phyloP scores from a whole-genome alignment of 176 grass and related monocot species.

The Paspalum notatum region DNA sequence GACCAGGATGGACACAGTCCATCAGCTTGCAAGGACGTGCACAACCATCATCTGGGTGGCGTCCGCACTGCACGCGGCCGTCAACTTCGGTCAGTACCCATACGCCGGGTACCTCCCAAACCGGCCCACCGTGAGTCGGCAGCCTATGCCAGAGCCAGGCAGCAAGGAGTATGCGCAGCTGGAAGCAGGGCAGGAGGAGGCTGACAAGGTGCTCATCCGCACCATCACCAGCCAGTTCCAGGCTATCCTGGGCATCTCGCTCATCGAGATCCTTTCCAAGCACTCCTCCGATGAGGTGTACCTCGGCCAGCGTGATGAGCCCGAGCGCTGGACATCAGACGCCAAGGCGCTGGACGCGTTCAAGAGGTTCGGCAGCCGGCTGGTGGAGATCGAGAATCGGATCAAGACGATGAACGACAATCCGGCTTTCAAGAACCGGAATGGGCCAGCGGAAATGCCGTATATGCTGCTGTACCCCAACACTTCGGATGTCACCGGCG shows the following conservation, averaged over 20 bases:
- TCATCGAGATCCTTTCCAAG: conserved; percentile 76
- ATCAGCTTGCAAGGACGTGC: conserved; percentile 67
- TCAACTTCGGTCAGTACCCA: conserved; percentile 84
- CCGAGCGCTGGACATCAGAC: conserved; percentile 71
- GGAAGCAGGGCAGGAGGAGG: conserved; percentile 40
- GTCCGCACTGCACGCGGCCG: conserved; percentile 76
- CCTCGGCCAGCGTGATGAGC: conserved; percentile 73
- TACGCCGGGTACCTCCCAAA: conserved; percentile 80
- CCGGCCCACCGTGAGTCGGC: conserved; percentile 72
- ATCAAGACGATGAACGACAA: conserved; percentile 54
- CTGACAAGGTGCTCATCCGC: conserved; percentile 62
- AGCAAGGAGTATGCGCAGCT: conserved; percentile 42
- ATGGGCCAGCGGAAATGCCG: conserved; percentile 62
- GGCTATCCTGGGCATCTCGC: conserved; percentile 65
- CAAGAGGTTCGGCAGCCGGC: conserved; percentile 44
- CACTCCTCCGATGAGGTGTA: conserved; percentile 85
- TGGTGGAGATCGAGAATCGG: conserved; percentile 56
- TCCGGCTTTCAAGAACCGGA: conserved; percentile 60
- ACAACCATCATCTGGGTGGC: conserved; percentile 80
- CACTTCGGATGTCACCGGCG: conserved; percentile 57
- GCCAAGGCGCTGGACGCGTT: conserved; percentile 59
- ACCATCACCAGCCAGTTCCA: conserved; percentile 81
- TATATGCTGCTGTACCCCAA: conserved; percentile 81
- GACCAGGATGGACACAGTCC: conserved; percentile 65
- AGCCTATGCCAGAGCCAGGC: conserved; percentile 51